Evolutionary conservation across 345 rosid species (phyloP), one percentile per base, ranked within the genome.

Genomic region (Syzygium oleosum): DNA sequence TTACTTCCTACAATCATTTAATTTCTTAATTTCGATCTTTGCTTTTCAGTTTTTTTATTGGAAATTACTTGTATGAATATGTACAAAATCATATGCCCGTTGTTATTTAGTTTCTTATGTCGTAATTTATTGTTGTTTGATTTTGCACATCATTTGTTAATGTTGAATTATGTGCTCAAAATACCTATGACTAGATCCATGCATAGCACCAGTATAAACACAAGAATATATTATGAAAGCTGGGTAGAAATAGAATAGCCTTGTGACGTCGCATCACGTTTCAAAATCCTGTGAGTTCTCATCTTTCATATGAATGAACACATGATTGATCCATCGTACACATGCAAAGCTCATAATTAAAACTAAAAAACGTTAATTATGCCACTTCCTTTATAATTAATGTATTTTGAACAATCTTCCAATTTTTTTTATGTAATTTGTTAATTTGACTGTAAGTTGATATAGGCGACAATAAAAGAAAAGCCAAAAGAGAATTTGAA

Each of bases 181-280:
- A 54, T 7, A 7, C 19, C 58, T 51, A 51, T 51, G 52, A 51
- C 52, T 51, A 51, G 52, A 51, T 9, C 52, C 1, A 19, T 54
- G 58, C 23, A 54, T 54, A 49, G 51, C 51, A 49, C 51, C 51
- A 49, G 12, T 8, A 49, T 9, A 10, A 49, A 49, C 51, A 49
- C 51, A 7, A 49, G 51, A 49, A 49, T 49, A 6, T 8, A 49
- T 49, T 9, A 49, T 49, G 51, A 49, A 49, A 49, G 9, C 51
- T 49, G 51, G 8, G 58, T 8, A 56, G 61, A 56, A 9, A 38
- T 38, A 38, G 41, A 38, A 38, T 56, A 56, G 61, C 5, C 61
- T 22, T 9, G 9, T 3, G 12, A 3, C 23, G 12, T 22, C 0
- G 3, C 59, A 0, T 38, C 41, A 55, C 0, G 5, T 56, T 9